phyloP scores from a whole-genome alignment of 2,329 filamentous ascomycete species.

The Fusarium pseudonygamai region DNA sequence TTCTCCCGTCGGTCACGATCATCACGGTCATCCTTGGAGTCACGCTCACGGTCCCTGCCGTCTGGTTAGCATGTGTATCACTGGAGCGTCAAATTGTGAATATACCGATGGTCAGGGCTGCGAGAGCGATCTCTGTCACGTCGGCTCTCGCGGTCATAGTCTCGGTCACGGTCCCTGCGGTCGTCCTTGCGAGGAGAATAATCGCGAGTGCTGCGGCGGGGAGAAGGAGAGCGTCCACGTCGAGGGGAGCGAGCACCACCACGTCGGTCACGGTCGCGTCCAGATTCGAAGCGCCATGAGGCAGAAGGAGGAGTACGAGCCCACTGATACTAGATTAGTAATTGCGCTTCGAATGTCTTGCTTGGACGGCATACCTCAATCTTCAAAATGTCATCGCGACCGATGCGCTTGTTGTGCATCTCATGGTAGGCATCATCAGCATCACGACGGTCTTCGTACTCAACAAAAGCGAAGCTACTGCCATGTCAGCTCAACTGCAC shows the following conservation, averaged over 20 bases:
- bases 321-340: slow-evolving; percentile 70
- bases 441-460: slow-evolving; percentile 98
- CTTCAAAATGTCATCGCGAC: slow-evolving; percentile 93
- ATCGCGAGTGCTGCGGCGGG: slow-evolving; percentile 79
- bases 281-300: slow-evolving; percentile 97
- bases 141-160: slow-evolving; percentile 79
- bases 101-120: slow-evolving; percentile 71
- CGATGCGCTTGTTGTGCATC: slow-evolving; percentile 99
- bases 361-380: slow-evolving; percentile 79
- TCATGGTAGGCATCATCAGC: slow-evolving; percentile 99
- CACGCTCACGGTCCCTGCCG: slow-evolving; percentile 62
- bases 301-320: slow-evolving; percentile 97
- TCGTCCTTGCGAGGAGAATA: slow-evolving; percentile 92
- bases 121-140: slow-evolving; percentile 81
- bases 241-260: slow-evolving; percentile 69
- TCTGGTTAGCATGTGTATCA: slow-evolving; percentile 11
- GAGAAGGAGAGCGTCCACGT: slow-evolving; percentile 78
- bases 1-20: slow-evolving; percentile 80
- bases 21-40: slow-evolving; percentile 72
- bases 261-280: slow-evolving; percentile 76
- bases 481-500: slow-evolving; percentile 15
- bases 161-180: slow-evolving; percentile 80
- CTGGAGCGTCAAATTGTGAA: not conserved
- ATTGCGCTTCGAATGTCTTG: not conserved
- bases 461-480: slow-evolving; percentile 90